Base-by-base conservation (phyloP, 2,329 filamentous ascomycete species). In the Aurifilum marmelostoma region DNA sequence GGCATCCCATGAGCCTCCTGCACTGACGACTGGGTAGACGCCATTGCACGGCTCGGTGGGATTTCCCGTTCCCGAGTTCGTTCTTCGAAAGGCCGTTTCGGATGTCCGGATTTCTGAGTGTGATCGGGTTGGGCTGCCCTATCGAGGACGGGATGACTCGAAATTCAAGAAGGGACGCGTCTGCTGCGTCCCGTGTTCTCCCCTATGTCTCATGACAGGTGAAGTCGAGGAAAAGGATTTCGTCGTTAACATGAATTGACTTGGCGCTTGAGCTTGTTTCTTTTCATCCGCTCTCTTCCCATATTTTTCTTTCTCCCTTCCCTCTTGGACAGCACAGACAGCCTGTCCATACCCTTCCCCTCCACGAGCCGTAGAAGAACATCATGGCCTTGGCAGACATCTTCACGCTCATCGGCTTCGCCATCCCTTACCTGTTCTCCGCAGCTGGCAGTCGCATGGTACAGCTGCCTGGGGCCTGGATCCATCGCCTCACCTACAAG, bases 331-430 rank as follows among this genome's bases (percentile, higher is more conserved):
- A 47, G 8, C 21, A 47, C 43, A 47, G 8, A 3, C 43, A 47
- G 11, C 18, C 7, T 47, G 6, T n/a, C 43, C 1, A 47, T 6
- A 47, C 43, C 8, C 16, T 43, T 43, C 18, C 21, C 43, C 16
- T 47, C 8, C 1, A 47, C 43, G 7, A 2, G 6, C 47, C n/a
- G n/a, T n/a, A n/a, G 24, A 3, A 52, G 47, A 52, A n/a, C 8
- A 29, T 9, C 41, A 68, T 68, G 66, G 66, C 54, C 9, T 27
- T 60, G 12, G n/a, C 29, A 27, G 62, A 68, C 32, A 41, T 68
- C 2, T 7, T 60, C 37, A 68, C 58, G 16, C 37, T 68, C 6
- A 43, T 68, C 61, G 37, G 56, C 21, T 65, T 68, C 7, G 43
- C 54, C 7, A 37, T 68, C 8, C 66, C 66, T 9, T 65, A 50